Evolutionary conservation across 148 eudicot genomes (phyloP), one percentile per base, ranked within the genome.

Genomic region (Pouteria glomerata): DNA sequence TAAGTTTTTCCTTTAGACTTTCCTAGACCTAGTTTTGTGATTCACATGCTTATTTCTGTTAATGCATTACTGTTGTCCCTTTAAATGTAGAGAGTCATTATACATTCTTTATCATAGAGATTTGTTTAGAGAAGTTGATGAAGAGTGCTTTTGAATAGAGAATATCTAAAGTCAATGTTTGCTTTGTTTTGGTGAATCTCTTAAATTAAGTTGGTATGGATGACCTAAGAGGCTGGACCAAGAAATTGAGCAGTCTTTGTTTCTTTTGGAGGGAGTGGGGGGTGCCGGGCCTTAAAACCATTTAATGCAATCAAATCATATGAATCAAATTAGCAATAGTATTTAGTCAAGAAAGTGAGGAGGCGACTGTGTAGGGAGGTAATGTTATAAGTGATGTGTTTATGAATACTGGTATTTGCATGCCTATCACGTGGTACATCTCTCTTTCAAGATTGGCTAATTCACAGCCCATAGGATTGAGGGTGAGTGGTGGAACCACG

Each of bases 1-100:
- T 89, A 92, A 77, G 61, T 39, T 29, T 47, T 55, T 59, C 39
- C 50, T 56, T 68, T 26, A 5, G 4, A 2, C 3, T 50, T 61
- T 59, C 26, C 7, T 8, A 29, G 62, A 50, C 29, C 18, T 6
- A 19, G 12, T 47, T n/a, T 21, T 8, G 8, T 44, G n/a, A 42
- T 21, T 23, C 11, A 65, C 13, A 26, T n/a, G 69, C 31, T 45
- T 42, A 19, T 71, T 57, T 57, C 73, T 69, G 51, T 55, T 42
- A 50, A 57, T 31, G 1, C 37, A 30, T 66, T 31, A 16, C 15
- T n/a, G 56, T 16, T 24, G 41, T 15, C 57, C 15, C 16, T 16
- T 37, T 10, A 68, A 33, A n/a, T n/a, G n/a, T n/a, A n/a, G n/a
- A n/a, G n/a, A n/a, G n/a, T n/a, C n/a, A n/a, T n/a, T n/a, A n/a